Percentiles rank a stretch among this genome's conserved stretches.
Conservation (phyloP, 495 filamentous ascomycete genomes). For the Coniosporium apollinis region DNA sequence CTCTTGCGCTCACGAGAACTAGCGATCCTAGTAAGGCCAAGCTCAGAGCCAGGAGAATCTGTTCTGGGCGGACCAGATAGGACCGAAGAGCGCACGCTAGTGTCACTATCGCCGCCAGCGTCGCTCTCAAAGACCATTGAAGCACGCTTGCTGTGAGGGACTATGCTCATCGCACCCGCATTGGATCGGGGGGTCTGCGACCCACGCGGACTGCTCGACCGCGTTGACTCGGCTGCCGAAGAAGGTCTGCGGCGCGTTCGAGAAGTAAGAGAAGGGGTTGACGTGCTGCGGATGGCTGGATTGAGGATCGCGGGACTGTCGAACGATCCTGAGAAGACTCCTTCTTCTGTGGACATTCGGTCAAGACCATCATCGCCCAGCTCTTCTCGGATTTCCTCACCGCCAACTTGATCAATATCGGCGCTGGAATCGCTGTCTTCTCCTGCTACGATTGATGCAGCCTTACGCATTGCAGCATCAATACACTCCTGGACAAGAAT, state of each 20-base stretch:
- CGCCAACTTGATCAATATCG: conserved; percentile 35
- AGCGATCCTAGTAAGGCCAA: conserved; percentile 49
- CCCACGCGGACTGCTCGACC: conserved; percentile 82
- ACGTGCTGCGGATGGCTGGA: conserved; percentile 33
- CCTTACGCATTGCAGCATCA: conserved; percentile 77
- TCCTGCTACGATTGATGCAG: conserved; percentile 70
- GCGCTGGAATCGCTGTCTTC: conserved; percentile 56
- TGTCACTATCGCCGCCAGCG: conserved; percentile 63
- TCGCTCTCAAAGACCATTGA: conserved; percentile 67
- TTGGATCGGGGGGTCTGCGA: conserved; percentile 83
- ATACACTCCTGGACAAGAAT: conserved; percentile 89
- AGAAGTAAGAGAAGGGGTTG: conserved; percentile 21
- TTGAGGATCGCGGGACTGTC: conserved; percentile 41
- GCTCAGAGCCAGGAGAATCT: conserved; percentile 82
- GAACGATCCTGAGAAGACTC: conserved; percentile 35
- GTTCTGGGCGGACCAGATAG: conserved; percentile 52
- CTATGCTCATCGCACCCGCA: conserved; percentile 44
- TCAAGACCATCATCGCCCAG: conserved; percentile 17
- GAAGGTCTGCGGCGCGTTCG: conserved; percentile 33
- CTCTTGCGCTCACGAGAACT: conserved; percentile 66
- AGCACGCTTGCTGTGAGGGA: conserved; percentile 51
- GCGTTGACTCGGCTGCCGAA: conserved; percentile 47
- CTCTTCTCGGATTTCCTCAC: conserved; percentile 15
- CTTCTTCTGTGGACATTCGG: conserved; percentile 27
- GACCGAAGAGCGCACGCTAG: conserved; percentile 62